Evolutionary conservation across 345 rosid species (phyloP), one percentile per base, ranked within the genome.

Genomic region (Sonneratia caseolaris): DNA sequence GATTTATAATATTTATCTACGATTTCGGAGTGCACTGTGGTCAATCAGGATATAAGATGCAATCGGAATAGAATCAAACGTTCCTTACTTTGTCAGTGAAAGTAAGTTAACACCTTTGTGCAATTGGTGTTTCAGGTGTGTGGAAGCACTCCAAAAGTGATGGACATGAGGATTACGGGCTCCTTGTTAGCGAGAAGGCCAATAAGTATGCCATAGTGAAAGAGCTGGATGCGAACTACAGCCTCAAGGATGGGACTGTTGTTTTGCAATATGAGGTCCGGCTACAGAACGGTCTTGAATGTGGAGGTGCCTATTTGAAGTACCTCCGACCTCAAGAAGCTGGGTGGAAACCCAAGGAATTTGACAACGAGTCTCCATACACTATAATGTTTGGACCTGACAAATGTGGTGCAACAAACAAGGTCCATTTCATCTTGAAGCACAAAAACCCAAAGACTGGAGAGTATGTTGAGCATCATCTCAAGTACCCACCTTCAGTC

Each of bases 381-480:
- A 78, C 91, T 14, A 83, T 86, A 22, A 84, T 86, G 91, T 86
- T 86, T 72, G 91, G 87, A 43, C 91, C 91, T 16, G 88, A 86
- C 75, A 86, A 79, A 76, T 86, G 91, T 59, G 87, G 88, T 27
- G 49, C 79, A 43, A 86, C 88, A 18, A 79, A 86, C 81, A 86
- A 86, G 70, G 86, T 86, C 55, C 88, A 86, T 72, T 83, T 86
- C 73, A 86, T 86, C 71, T 72, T 83, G 3, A 84, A 80, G 73
- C 84, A 86, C 71, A 84, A 81, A 79, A 86, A 84, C 49, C 91
- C 87, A 1, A 84, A 79, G 76, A 84, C 77, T 22, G 91, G 86
- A 27, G 75, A 84, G 74, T 83, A 81, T 24, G 78, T 78, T 32
- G 83, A 83, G 62, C 88, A 86, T 74, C 88, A 86, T 61, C 84